Evolutionary conservation across 495 filamentous ascomycete genomes (phyloP), one percentile per base, ranked within the genome.

Genomic region (Penicillium arizonense): DNA sequence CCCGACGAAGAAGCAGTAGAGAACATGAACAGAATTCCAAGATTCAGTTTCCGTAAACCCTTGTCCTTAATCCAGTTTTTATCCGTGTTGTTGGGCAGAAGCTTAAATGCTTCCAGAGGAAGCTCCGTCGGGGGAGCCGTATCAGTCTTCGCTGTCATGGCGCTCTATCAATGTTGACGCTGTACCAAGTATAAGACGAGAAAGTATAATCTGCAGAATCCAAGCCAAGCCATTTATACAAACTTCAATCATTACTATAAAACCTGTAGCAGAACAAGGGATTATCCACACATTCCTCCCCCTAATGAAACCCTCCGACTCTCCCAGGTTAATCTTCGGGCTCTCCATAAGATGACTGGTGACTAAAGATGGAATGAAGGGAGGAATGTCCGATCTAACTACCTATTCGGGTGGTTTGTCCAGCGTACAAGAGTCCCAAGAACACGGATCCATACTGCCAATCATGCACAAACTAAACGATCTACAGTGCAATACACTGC

Each of bases 321-420:
- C 24, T 50, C 37, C 39, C 28, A 28, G 18, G 38, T 4, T 14
- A n/a, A 50, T 35, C 7, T 10, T 36, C 48, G 20, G 38, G 5
- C 10, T 28, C 26, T 13, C 21, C 7, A 9, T 30, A 35, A 13
- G 14, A 12, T 16, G 14, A 44, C 34, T 43, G 47, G 34, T 51
- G 44, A 58, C 57, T 42, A 24, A 18, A 51, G 35, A 16, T 18
- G 39, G 63, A 66, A 66, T 66, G 63, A 52, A 66, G 63, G 63
- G 63, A 57, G 55, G 63, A 64, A 66, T 64, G 61, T 33, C 44
- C 48, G 42, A 28, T 20, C 35, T 21, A 38, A 44, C 35, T 34
- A 40, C 41, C 32, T 28, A 7, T 40, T 44, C 30, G 16, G 26
- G 39, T 20, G 43, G n/a, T 50, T 35, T 20, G 12, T 11, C 39